Evolutionary conservation across 1,139 yeast genomes (phyloP).

Genomic region (Tardiomyces depauwii): DNA sequence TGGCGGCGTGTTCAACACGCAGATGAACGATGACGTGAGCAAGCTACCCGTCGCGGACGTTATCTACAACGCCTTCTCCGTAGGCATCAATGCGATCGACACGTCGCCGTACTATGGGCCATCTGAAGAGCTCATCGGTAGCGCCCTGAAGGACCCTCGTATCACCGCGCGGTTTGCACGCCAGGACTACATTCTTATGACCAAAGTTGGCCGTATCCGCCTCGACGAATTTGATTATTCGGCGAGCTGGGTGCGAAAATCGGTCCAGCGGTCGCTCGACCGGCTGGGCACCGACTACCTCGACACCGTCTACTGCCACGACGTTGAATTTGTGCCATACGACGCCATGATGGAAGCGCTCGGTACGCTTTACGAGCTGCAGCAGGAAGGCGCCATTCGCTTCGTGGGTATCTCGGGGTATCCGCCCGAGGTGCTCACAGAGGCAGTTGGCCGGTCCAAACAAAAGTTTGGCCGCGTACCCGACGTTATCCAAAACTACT

Average conservation of each 20-base stretch:
- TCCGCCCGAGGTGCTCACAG: constrained; percentile 54
- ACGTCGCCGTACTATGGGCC: constrained; percentile 93
- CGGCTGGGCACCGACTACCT: constrained; percentile 56
- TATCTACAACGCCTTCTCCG: constrained; percentile 45
- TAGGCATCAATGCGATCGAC: constrained; percentile 71
- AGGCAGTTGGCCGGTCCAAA: constrained; percentile 26
- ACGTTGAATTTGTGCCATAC: constrained; percentile 66
- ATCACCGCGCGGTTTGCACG: constrained; percentile 29
- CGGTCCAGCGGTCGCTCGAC: constrained; percentile 55
- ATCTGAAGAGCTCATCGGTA: constrained; percentile 65
- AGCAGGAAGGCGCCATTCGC: constrained; percentile 50
- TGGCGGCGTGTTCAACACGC: constrained; percentile 77
- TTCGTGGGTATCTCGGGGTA: constrained; percentile 81
- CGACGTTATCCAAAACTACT: constrained; percentile 70
- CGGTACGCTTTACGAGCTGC: constrained; percentile 44
- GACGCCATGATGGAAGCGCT: constrained; percentile 52
- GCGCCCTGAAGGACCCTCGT: constrained; percentile 35
- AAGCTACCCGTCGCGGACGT: constrained; percentile 46
- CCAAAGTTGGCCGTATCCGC: constrained; percentile 75
- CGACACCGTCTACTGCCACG: constrained; percentile 80
- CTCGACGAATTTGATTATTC: constrained; percentile 68
- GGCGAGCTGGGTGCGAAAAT: constrained; percentile 43
- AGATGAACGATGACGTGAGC: constrained; percentile 58
- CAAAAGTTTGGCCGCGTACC: constrained; percentile 32
- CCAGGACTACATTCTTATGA: constrained; percentile 57